Evolutionary conservation across 208 protist species (phyloP), one percentile per base, ranked within the genome.

Genomic region (Phytomonas sp.): DNA sequence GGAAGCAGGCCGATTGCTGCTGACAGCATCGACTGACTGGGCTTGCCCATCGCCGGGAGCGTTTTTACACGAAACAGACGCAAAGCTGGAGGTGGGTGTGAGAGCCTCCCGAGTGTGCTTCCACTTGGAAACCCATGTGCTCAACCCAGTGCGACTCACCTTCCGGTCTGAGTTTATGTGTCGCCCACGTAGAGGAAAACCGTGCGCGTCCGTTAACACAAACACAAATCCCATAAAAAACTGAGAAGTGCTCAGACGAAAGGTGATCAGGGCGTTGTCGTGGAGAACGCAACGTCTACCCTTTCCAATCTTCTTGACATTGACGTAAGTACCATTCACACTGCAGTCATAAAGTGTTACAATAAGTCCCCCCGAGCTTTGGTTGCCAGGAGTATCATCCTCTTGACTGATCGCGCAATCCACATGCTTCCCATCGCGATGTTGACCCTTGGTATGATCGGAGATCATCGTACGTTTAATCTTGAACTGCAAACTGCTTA

Each of bases 181-280:
- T 1, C 17, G 46, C 0, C 20, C 76, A 8, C 71, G 67, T 51
- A 90, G 74, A 60, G 88, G 88, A 2, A 82, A 64, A 11, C 89
- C 89, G 23, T 70, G 68, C 60, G 84, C 84, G 68, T 95, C 81
- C 0, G 81, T 88, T 61, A 95, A 75, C 65, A 92, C 68, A 70
- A 94, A 96, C 32, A 88, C 76, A 74, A 96, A 94, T 11, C 91
- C 91, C 26, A 93, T 64, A 75, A 96, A 96, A 71, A 96, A 96
- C 67, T 85, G 81, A 0, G 84, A 87, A 28, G 82, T 85, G 72
- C 84, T 93, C 36, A 93, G 72, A 9, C 83, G 81, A 73, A 96
- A 96, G 1, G 91, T 96, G 64, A 96, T 91, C 67, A 93, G 79
- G 17, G 84, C 84, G 61, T 81, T 78, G 70, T 94, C 75, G 36